Evolutionary conservation across 73 alveolate species (phyloP).

Genomic region (Paramecium primaurelia): DNA sequence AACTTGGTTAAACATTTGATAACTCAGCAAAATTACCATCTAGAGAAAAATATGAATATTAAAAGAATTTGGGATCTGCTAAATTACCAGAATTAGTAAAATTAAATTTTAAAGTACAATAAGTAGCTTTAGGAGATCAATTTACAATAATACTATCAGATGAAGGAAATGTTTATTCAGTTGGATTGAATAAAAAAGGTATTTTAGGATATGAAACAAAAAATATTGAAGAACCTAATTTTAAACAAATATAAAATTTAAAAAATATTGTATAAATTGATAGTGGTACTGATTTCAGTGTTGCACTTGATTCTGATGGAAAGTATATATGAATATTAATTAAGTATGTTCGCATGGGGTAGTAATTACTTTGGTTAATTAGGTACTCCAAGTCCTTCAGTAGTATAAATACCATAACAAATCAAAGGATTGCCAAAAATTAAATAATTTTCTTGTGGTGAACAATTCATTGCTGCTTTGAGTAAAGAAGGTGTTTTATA

Average conservation of each 20-base stretch:
- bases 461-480: not conserved
- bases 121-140: constrained; percentile 54
- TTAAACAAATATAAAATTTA: not conserved
- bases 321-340: constrained; percentile 21
- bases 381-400: constrained; percentile 41
- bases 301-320: constrained; percentile 46
- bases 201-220: constrained; percentile 46
- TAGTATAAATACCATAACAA: not conserved
- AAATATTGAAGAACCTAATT: not conserved
- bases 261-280: constrained; percentile 16
- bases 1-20: constrained; percentile 45
- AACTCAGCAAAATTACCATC: not conserved
- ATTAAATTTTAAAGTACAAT: not conserved
- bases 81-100: constrained; percentile 55
- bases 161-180: constrained; percentile 53
- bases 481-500: not conserved
- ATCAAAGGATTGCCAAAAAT: constrained; percentile 24
- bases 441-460: constrained; percentile 19
- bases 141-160: constrained; percentile 42
- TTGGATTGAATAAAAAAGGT: constrained; percentile 52
- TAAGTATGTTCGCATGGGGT: constrained; percentile 45
- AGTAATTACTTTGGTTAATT: constrained; percentile 49
- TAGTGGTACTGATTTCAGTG: constrained; percentile 43
- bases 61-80: constrained; percentile 41
- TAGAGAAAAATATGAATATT: constrained; percentile 23